These are phyloP conservation scores for Gossypium raimondii DNA, from an alignment of 345 rosid genomes.

Conservation along the genomic window DNA sequence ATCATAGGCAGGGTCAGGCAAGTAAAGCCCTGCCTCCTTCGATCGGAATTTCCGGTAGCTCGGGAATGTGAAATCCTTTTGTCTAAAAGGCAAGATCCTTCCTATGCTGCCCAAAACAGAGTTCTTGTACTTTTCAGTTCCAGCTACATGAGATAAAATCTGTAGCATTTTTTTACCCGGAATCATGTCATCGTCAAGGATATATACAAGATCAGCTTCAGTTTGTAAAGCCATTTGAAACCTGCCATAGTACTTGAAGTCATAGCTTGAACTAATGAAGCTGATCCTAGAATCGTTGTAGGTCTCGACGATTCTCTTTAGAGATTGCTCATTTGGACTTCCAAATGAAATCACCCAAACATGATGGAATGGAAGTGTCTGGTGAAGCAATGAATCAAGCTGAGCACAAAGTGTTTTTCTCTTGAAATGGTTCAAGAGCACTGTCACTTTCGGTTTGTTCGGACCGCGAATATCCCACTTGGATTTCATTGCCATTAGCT, in stretches of 20 bases:
- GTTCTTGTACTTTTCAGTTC: slow-evolving; percentile 85
- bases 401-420: slow-evolving; percentile 91
- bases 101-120: slow-evolving; percentile 95
- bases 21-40: slow-evolving; percentile 88
- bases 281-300: slow-evolving; percentile 89
- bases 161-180: slow-evolving; percentile 92
- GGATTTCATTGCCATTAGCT: slow-evolving; percentile 78
- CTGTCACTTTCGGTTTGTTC: slow-evolving; percentile 67
- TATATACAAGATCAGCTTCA: slow-evolving; percentile 80
- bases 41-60: slow-evolving; percentile 88
- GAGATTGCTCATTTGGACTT: slow-evolving; percentile 65
- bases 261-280: slow-evolving; percentile 83
- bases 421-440: slow-evolving; percentile 90
- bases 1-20: slow-evolving; percentile 98
- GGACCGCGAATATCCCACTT: slow-evolving; percentile 69
- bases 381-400: slow-evolving; percentile 77
- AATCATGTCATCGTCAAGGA: slow-evolving; percentile 92
- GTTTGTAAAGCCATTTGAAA: slow-evolving; percentile 94
- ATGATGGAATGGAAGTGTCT: slow-evolving; percentile 84
- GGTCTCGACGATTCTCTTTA: slow-evolving; percentile 67
- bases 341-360: slow-evolving; percentile 93
- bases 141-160: slow-evolving; percentile 84
- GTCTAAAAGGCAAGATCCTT: slow-evolving; percentile 84
- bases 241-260: slow-evolving; percentile 96
- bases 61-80: slow-evolving; percentile 87